Evolutionary conservation across 306 rosid species (phyloP), one percentile per base, ranked within the genome.

Genomic region (Hippophae gyantsensis): DNA sequence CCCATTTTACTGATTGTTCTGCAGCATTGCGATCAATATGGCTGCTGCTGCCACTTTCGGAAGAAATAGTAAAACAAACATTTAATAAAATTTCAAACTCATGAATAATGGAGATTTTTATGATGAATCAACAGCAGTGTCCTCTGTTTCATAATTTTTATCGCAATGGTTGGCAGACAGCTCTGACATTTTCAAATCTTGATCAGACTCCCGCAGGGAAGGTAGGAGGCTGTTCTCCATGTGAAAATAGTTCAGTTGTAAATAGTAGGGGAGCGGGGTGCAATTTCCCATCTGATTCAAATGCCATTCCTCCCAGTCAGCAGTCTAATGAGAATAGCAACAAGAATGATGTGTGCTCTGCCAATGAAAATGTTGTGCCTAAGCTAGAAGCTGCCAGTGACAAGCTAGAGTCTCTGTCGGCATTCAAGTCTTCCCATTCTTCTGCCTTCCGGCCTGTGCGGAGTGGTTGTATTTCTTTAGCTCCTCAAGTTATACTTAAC

Each of bases 121-220:
- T 32, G 38, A 32, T 32, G 38, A 32, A 32, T 2, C 38, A 32
- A 32, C 5, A 32, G 38, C 38, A 32, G 38, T 32, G 38, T 32
- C 38, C 3, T 32, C 38, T 32, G 38, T 32, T 32, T 32, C 3
- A 32, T 32, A 32, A 32, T 32, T 32, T 32, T 32, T 32, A 32
- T 32, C 38, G 5, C 38, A 32, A 32, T 32, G 38, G 38, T 32
- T 32, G 38, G 38, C 38, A 32, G 5, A 32, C 5, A 32, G 38
- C 38, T 32, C 38, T 32, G 38, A 32, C 38, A 32, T 4, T 64
- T 55, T 66, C 25, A 51, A 9, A 51, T 71, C 67, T 52, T 57
- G 53, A 66, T 73, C 82, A 82, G 89, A 76, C 68, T 63, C 79
- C 65, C 38, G 61, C 72, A 6, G 79, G 79, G 49, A 79, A 80